Percentiles rank a stretch among this genome's conserved stretches.
Evolutionary conservation across 495 filamentous ascomycete species (phyloP).

Genomic region (Cercophora scortea): DNA sequence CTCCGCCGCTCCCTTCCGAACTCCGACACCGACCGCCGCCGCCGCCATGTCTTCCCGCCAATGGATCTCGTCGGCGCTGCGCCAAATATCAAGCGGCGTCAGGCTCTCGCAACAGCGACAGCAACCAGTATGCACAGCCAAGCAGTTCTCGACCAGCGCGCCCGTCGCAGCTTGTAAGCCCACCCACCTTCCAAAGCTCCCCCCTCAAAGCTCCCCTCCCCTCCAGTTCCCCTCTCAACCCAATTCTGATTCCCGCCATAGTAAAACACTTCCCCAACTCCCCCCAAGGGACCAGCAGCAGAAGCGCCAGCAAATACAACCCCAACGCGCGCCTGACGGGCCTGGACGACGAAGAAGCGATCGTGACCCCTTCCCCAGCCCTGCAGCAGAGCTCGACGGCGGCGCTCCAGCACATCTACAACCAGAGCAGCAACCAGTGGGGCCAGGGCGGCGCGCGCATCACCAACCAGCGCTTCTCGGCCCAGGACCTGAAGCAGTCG

Average conservation of each 20-base stretch:
- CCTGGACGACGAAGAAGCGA: background rate
- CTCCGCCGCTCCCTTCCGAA: background rate
- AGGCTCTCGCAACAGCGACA: background rate
- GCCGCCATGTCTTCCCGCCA: constrained; percentile 9
- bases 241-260: too few relatives aligned
- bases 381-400: background rate
- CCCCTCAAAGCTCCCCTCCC: too few relatives aligned
- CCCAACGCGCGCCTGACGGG: background rate
- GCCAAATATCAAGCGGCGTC: constrained; percentile 1
- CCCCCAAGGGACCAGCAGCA: background rate
- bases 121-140: constrained; percentile 1
- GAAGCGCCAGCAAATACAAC: background rate
- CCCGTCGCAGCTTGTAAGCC: constrained; percentile 3
- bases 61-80: constrained; percentile 4
- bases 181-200: background rate
- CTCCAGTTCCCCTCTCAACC: background rate
- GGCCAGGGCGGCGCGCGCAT: background rate
- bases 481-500: constrained; percentile 7
- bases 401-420: background rate
- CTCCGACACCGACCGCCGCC: background rate
- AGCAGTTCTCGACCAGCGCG: constrained; percentile 8
- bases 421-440: background rate
- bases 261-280: background rate
- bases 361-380: background rate
- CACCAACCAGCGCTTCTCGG: background rate